Evolutionary conservation across 2,329 filamentous ascomycete species (phyloP).

Genomic region (Dactylellina leptospora): DNA sequence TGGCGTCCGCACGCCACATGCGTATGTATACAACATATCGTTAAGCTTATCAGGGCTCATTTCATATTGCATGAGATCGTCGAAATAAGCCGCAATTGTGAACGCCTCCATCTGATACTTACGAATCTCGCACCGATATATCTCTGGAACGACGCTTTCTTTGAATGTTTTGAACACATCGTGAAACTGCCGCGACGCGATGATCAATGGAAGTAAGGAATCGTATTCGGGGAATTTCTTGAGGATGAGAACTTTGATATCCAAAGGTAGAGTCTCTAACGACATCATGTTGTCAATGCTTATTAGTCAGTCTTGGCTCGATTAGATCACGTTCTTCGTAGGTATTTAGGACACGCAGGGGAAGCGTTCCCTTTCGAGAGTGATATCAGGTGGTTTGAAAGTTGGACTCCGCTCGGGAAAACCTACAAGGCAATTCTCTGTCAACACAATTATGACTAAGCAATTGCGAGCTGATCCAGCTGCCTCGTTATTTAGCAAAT

Average conservation of each 20-base stretch:
- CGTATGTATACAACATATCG: background rate
- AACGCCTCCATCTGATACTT: background rate
- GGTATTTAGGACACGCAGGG: too few relatives aligned
- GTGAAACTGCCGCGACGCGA: conserved; percentile 4
- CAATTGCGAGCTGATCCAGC: too few relatives aligned
- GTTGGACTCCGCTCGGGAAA: too few relatives aligned
- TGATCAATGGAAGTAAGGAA: background rate
- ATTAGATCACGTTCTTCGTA: background rate
- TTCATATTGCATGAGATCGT: background rate
- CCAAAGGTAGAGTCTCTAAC: background rate
- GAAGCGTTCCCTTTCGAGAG: too few relatives aligned
- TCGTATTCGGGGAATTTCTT: background rate
- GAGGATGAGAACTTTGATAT: conserved; percentile 19
- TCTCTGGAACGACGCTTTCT: background rate
- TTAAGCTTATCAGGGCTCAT: background rate
- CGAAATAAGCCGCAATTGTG: background rate
- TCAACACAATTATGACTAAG: too few relatives aligned
- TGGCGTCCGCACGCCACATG: background rate
- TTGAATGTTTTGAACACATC: conserved; percentile 1
- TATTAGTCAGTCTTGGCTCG: background rate
- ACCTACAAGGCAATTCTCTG: too few relatives aligned
- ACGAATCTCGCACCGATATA: background rate
- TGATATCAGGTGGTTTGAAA: too few relatives aligned
- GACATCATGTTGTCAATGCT: background rate
- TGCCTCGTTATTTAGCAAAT: too few relatives aligned